phyloP scores from a whole-genome alignment of 1,139 yeast species.

The Sugiyamaella paludigena region DNA sequence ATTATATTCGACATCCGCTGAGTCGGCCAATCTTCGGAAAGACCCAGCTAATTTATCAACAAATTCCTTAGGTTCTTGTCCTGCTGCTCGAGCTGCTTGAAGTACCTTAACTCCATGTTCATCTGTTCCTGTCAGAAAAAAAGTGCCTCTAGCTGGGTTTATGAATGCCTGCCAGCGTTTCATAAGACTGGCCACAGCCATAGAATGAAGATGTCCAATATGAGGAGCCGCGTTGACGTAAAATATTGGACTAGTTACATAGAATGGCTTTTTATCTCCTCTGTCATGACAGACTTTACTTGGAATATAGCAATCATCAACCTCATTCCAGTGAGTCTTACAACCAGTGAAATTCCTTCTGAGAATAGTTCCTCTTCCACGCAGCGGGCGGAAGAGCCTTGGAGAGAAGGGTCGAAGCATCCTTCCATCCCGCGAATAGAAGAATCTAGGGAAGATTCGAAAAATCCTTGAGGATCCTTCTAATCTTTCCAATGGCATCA shows the following conservation, averaged over 20 bases:
- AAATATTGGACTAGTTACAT: conserved; percentile 88
- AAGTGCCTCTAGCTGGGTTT: conserved; percentile 30
- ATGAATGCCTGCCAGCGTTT: conserved; percentile 65
- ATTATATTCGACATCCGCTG: conserved; percentile 58
- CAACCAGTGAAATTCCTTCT: no score
- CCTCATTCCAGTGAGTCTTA: no score
- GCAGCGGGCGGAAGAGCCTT: no score
- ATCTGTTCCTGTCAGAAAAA: conserved; percentile 89
- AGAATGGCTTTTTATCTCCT: conserved; percentile 35
- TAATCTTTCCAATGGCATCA: no score
- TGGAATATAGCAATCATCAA: not conserved
- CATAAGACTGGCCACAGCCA: conserved; percentile 77
- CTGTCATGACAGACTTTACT: conserved; percentile 1
- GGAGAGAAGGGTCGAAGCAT: no score
- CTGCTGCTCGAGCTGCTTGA: conserved; percentile 60
- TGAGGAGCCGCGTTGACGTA: conserved; percentile 97
- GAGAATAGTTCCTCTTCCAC: no score
- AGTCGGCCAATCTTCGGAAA: conserved; percentile 60
- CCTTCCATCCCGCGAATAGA: no score
- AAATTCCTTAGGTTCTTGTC: conserved; percentile 58
- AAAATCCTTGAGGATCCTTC: no score
- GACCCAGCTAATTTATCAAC: conserved; percentile 68
- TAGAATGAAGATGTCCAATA: conserved; percentile 87
- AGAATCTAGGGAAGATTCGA: no score
- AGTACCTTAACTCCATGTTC: conserved; percentile 96